A percentile compares a stretch with the other conserved stretches of the same genome.
These are phyloP conservation scores for Amphirosellinia nigrospora DNA, from an alignment of 495 filamentous ascomycete species.

Conservation along the genomic window DNA sequence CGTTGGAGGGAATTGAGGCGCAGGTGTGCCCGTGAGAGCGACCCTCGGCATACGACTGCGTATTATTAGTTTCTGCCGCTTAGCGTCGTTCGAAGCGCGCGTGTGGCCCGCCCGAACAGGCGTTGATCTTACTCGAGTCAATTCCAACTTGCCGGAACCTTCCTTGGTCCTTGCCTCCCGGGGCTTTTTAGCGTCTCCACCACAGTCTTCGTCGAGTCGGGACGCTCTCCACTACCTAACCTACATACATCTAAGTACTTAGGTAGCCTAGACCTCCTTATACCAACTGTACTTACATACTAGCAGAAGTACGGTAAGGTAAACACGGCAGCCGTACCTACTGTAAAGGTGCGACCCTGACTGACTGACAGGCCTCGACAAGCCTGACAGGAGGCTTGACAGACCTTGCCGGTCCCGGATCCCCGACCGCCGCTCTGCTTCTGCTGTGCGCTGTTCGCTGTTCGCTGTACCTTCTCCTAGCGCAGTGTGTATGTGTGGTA, in stretches of 20 bases:
- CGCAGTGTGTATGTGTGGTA: slow-evolving; percentile 3
- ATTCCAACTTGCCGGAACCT: slow-evolving; percentile 38
- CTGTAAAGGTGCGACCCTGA: slow-evolving; percentile 32
- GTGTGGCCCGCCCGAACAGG: slow-evolving; percentile 5
- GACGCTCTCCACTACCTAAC: slow-evolving; percentile 23
- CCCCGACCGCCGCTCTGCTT: slow-evolving; percentile 2
- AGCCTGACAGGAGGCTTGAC: slow-evolving; percentile 8
- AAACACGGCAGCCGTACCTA: background rate
- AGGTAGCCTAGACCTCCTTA: no score
- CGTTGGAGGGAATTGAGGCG: slow-evolving; percentile 4
- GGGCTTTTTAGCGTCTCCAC: slow-evolving; percentile 39
- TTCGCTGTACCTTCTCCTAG: no score
- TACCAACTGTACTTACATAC: no score
- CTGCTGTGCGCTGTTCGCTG: no score
- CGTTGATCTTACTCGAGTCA: slow-evolving; percentile 16
- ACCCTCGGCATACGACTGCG: background rate
- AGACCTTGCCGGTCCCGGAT: slow-evolving; percentile 14
- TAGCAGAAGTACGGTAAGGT: no score
- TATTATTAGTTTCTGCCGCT: background rate
- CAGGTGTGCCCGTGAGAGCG: background rate
- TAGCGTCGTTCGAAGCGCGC: background rate
- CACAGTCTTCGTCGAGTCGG: slow-evolving; percentile 20
- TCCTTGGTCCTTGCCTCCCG: slow-evolving; percentile 30
- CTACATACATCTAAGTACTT: slow-evolving; percentile 16
- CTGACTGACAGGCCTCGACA: slow-evolving; percentile 27